Evolutionary conservation across 768 basidiomycete genomes (phyloP), one percentile per base, ranked within the genome.

Genomic region (Podaxis sp.): DNA sequence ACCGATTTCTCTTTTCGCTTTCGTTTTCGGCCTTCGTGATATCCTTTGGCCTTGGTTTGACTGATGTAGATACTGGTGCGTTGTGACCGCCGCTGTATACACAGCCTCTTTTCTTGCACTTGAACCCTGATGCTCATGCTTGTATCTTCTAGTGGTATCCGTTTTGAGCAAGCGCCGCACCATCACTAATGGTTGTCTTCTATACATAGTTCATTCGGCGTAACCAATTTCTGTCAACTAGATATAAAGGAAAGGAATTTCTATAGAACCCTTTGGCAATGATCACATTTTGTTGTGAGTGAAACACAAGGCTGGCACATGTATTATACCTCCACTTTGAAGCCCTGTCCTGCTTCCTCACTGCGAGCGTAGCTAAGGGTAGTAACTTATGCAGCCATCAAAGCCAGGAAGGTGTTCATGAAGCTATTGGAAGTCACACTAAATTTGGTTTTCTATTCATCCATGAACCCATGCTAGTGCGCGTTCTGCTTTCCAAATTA

Each of bases 81-180:
- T 69, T 52, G 17, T n/a, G 6, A 17, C 11, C 20, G 40, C 56
- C 58, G 22, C 17, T 33, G 48, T 58, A 40, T 36, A 36, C 63
- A 37, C 56, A 56, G 26, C 15, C 61, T 62, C 49, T 20, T 20
- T 17, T 57, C 30, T 33, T 22, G 13, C 22, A 46, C 46, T 59
- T 28, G n/a, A 40, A 51, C 66, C 60, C n/a, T 51, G 64, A 66
- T 62, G 65, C 63, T 61, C 50, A 41, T 60, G 17, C 71, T 59
- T 48, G 49, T 59, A 64, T 60, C 36, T 66, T 38, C 57, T 68
- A 96, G 96, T 69, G 95, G 96, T 50, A 83, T 96, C 58, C 91
- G 89, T 56, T 97, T 93, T 71, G 90, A 96, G 74, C 93, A 95
- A 75, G 87, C 84, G 22, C 89, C 84, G 46, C 89, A 93, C 71